These are phyloP conservation scores for Monosporascus ibericus DNA, from an alignment of 2,329 filamentous ascomycete species.

Conservation along the genomic window DNA sequence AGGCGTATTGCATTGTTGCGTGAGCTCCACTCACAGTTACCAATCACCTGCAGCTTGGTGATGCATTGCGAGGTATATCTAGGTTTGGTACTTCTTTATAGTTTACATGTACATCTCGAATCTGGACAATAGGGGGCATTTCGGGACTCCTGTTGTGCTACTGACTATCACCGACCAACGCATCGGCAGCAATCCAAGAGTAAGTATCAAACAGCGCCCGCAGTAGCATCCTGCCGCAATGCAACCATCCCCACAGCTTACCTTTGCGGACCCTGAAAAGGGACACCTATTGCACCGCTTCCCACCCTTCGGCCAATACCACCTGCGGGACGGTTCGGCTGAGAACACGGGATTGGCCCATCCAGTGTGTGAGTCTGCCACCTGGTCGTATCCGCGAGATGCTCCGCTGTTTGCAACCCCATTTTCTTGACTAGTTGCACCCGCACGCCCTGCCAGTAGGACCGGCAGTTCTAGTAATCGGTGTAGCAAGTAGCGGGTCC, in stretches of 20 bases:
- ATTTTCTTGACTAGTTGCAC: background rate
- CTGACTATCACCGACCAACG: background rate
- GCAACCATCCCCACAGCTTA: background rate
- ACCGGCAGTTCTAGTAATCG: background rate
- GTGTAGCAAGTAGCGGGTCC: background rate
- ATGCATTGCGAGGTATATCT: background rate
- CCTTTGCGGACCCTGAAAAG: background rate
- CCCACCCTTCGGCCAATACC: background rate
- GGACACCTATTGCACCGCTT: background rate
- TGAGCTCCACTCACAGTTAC: background rate
- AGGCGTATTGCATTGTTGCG: background rate
- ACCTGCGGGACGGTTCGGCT: background rate
- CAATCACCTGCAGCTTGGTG: background rate
- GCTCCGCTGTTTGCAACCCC: background rate
- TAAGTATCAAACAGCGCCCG: background rate
- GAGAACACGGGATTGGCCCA: background rate
- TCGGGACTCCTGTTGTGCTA: background rate
- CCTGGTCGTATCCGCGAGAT: background rate
- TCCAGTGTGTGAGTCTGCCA: background rate
- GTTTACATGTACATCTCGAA: background rate
- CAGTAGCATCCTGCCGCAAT: background rate
- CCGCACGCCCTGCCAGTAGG: background rate
- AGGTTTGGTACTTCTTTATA: background rate
- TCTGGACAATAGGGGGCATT: background rate
- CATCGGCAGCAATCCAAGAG: background rate